Evolutionary conservation across 2,329 filamentous ascomycete species (phyloP).

Genomic region (Penicillium sp.): DNA sequence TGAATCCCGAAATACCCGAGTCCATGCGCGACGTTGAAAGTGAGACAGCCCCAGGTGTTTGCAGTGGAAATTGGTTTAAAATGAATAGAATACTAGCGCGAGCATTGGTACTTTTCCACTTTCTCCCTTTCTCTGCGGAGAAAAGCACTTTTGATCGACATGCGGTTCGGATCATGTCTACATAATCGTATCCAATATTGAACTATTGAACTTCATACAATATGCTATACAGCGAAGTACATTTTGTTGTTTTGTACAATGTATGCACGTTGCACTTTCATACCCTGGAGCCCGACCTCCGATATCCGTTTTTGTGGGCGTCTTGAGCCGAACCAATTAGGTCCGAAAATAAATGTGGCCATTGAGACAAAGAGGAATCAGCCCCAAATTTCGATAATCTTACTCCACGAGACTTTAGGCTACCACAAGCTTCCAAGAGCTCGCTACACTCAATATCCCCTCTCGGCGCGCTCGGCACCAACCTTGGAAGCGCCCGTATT

Average conservation of each 20-base stretch:
- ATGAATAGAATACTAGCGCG: not conserved
- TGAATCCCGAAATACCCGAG: not conserved
- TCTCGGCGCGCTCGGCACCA: conserved; percentile 2
- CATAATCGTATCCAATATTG: not conserved
- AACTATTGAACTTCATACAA: not conserved
- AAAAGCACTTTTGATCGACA: conserved; percentile 1
- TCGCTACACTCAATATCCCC: not conserved
- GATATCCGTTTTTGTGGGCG: not conserved
- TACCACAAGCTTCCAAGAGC: not conserved
- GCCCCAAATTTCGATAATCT: conserved; percentile 4
- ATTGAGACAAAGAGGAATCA: conserved; percentile 1
- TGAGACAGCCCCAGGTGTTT: conserved; percentile 9
- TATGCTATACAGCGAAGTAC: not conserved
- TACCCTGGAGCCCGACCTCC: not conserved
- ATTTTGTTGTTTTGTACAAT: not conserved
- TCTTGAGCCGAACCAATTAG: not conserved
- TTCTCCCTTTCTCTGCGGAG: not conserved
- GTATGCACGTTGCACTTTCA: not conserved
- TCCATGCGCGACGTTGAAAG: not conserved
- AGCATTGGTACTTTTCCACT: not conserved
- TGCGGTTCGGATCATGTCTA: not conserved
- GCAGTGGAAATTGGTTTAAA: not conserved
- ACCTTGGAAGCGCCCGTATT: not conserved
- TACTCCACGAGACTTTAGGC: not conserved
- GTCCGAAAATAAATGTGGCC: not conserved